These are phyloP conservation scores for Fusarium guadeloupense DNA, from an alignment of 2,329 filamentous ascomycete genomes.

Conservation along the genomic window DNA sequence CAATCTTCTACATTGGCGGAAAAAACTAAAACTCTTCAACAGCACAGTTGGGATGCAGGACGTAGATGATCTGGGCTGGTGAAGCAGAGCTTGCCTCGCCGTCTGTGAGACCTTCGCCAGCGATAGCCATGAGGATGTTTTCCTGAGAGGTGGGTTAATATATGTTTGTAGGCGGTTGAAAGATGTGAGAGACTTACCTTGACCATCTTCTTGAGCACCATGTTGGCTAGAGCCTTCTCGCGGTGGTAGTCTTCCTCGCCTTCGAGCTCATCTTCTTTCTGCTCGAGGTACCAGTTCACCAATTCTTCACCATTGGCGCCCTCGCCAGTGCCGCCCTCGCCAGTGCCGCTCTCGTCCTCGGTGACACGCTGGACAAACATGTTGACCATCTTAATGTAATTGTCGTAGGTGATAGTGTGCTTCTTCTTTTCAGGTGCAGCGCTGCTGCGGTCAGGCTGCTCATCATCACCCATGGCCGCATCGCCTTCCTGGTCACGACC, in stretches of 20 bases:
- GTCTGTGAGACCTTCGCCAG: constrained; percentile 66
- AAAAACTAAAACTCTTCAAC: constrained; percentile 68
- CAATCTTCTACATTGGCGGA: not conserved
- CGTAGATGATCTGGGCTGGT: constrained; percentile 70
- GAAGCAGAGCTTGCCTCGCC: constrained; percentile 56
- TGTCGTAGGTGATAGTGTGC: constrained; percentile 94
- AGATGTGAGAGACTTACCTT: constrained; percentile 70
- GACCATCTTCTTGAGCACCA: constrained; percentile 95
- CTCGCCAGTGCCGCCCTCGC: constrained; percentile 76
- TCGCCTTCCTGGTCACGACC: constrained; percentile 59
- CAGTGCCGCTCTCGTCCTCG: no score
- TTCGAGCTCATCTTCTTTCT: constrained; percentile 83
- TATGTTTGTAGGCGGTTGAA: constrained; percentile 3
- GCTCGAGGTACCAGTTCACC: constrained; percentile 89
- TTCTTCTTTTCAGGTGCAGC: constrained; percentile 59
- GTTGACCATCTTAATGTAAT: constrained; percentile 92
- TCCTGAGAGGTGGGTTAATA: constrained; percentile 67
- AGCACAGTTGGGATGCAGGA: constrained; percentile 93
- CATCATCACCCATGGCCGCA: constrained; percentile 52
- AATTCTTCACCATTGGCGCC: constrained; percentile 87
- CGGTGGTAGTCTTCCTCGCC: constrained; percentile 82
- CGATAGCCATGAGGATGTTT: constrained; percentile 85
- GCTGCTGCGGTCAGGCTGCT: constrained; percentile 52
- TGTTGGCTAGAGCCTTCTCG: constrained; percentile 77
- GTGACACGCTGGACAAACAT: constrained; percentile 83